These are phyloP conservation scores for Lachancea quebecensis DNA, from an alignment of 805 yeast genomes.

Conservation along the genomic window DNA sequence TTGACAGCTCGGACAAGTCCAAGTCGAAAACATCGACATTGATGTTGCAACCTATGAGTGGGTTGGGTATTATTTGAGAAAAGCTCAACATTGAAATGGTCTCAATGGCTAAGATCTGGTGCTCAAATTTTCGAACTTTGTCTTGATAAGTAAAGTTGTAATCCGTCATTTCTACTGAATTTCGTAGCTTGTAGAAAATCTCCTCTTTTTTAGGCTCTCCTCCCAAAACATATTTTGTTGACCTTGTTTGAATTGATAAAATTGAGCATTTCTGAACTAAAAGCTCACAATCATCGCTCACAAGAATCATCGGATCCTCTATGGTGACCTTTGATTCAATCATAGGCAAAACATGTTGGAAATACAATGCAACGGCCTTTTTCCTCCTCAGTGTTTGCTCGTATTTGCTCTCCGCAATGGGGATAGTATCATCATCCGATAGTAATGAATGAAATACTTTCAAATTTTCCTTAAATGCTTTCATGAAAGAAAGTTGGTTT, in stretches of 20 bases:
- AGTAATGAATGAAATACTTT: conserved; percentile 22
- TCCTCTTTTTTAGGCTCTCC: conserved; percentile 7
- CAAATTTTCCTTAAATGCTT: conserved; percentile 26
- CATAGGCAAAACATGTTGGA: conserved; percentile 30
- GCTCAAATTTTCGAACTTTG: conserved; percentile 11
- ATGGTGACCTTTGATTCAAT: conserved; percentile 32
- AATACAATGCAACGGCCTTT: conserved; percentile 10
- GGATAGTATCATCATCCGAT: conserved; percentile 9
- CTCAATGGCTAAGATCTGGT: conserved; percentile 19
- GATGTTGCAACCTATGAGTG: conserved; percentile 12
- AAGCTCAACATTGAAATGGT: conserved; percentile 17
- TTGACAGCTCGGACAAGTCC: conserved; percentile 26
- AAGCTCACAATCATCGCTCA: conserved; percentile 29
- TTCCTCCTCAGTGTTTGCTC: conserved; percentile 5
- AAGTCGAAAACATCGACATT: conserved; percentile 20
- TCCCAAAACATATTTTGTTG: conserved; percentile 14
- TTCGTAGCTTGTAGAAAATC: conserved; percentile 15
- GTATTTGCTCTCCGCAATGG: conserved; percentile 1
- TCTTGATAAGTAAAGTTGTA: conserved; percentile 19
- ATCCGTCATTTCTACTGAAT: conserved; percentile 20
- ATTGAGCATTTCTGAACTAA: conserved; percentile 28
- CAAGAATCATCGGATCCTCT: conserved; percentile 35
- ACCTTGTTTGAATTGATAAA: conserved; percentile 17
- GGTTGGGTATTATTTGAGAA: conserved; percentile 22
- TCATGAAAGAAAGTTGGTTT: conserved; percentile 33